Conservation (phyloP, 2,329 filamentous ascomycete genomes). For the Mariannaea sp. region DNA sequence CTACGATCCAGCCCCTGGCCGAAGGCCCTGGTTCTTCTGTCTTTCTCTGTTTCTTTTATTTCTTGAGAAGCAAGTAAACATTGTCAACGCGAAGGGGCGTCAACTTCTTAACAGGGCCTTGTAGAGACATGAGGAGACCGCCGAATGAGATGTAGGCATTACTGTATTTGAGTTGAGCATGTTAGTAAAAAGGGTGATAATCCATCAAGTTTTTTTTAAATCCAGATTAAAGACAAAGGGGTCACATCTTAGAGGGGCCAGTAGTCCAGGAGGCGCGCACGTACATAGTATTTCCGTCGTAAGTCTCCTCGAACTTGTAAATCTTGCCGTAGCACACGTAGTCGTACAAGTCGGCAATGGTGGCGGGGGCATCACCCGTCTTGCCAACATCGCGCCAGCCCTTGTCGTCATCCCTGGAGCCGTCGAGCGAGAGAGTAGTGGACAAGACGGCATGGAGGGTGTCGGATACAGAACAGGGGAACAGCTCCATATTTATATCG, state of each 20-base stretch:
- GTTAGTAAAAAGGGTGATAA: conserved; percentile 19
- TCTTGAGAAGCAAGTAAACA: conserved; percentile 92
- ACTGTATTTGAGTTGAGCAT: conserved; percentile 52
- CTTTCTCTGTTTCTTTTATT: conserved; percentile 55
- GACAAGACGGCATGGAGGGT: conserved; percentile 81
- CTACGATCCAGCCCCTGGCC: conserved; percentile 10
- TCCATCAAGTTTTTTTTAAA: not conserved
- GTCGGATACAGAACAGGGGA: conserved; percentile 75
- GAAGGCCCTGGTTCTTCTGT: conserved; percentile 16
- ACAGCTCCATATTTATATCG: conserved; percentile 94
- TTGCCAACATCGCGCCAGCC: conserved; percentile 80
- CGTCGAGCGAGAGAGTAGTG: conserved; percentile 84
- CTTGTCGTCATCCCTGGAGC: conserved; percentile 74
- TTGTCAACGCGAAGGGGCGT: conserved; percentile 90
- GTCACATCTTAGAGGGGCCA: not conserved
- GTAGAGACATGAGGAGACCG: conserved; percentile 84
- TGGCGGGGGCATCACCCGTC: conserved; percentile 58
- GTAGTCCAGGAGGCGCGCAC: conserved; percentile 20
- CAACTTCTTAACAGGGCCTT: conserved; percentile 95
- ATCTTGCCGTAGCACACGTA: conserved; percentile 90
- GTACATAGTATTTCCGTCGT: conserved; percentile 82
- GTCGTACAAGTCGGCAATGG: conserved; percentile 78
- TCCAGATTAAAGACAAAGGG: not conserved
- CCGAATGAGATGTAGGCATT: conserved; percentile 96
- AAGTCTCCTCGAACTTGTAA: conserved; percentile 83